phyloP scores from a whole-genome alignment of 345 rosid genomes.

The Euphorbia pulcherrima region DNA sequence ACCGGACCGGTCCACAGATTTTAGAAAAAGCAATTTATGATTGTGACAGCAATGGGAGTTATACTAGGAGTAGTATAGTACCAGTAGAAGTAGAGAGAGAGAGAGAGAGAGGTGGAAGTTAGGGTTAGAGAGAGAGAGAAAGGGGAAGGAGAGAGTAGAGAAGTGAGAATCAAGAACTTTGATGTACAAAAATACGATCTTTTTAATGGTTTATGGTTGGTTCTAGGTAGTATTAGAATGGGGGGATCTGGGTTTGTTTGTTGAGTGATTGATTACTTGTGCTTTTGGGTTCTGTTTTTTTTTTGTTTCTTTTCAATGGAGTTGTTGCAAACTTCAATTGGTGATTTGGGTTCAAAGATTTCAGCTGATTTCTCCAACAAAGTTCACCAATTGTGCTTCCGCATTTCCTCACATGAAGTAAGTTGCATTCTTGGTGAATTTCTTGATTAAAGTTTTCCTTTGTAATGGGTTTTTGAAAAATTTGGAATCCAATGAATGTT shows the following conservation, averaged over 20 bases:
- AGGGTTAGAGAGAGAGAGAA: conserved; percentile 4
- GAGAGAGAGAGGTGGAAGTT: background rate
- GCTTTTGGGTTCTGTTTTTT: conserved; percentile 19
- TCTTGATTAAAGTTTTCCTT: conserved; percentile 24
- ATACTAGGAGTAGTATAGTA: conserved; percentile 9
- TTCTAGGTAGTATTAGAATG: conserved; percentile 36
- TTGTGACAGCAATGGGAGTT: conserved; percentile 34
- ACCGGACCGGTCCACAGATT: conserved; percentile 27
- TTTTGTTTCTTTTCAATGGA: conserved; percentile 35
- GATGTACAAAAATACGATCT: conserved; percentile 34
- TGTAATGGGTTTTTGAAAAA: conserved; percentile 46
- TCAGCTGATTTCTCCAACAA: conserved; percentile 34
- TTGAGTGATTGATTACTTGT: conserved; percentile 17
- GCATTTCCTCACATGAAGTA: conserved; percentile 29
- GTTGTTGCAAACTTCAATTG: conserved; percentile 33
- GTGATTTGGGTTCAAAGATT: conserved; percentile 40
- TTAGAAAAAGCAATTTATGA: conserved; percentile 34
- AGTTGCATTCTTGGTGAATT: conserved; percentile 32
- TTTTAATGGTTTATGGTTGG: conserved; percentile 38
- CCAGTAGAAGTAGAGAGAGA: conserved; percentile 18
- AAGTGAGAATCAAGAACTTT: conserved; percentile 10
- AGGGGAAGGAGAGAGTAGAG: conserved; percentile 6
- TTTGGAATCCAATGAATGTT: conserved; percentile 95
- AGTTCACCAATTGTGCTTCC: conserved; percentile 38
- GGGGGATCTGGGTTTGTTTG: conserved; percentile 12